Base-by-base conservation (phyloP, 805 yeast species). In the Hanseniaspora singularis region DNA sequence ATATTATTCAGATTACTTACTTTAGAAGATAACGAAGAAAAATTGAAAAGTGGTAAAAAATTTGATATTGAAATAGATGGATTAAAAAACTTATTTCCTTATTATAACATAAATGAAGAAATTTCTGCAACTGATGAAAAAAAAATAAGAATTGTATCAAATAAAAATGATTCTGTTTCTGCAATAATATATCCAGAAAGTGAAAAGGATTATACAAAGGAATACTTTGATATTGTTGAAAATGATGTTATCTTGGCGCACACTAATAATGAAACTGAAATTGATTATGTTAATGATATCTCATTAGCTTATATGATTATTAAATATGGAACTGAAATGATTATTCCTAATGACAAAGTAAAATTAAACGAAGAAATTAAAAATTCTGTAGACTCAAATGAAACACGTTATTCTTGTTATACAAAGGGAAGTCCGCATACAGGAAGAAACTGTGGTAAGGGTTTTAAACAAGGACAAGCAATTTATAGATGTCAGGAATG, bases 401-500 rank as follows among this genome's bases (percentile, higher is more conserved):
- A 22, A 3, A 36, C 22, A 9, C 28, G 20, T 3, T 37, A 44
- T 30, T 23, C 24, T 6, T 23, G 24, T 23, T 44, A 37, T 37
- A 23, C 23, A 8, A n/a, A 14, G 10, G 41, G 37, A 6, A 40
- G 37, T 12, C 27, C 41, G 33, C 84, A 82, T 47, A 57, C 63
- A 2, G 79, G 77, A n/a, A 71, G 79, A 53, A 76, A 77, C 16
- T 83, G 94, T 65, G 81, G 87, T 3, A 67, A 77, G 46, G 68
- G 74, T 30, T 77, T 83, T 53, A 70, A 68, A 33, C 55, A 60
- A 3, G 81, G 81, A 20, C 83, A 79, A 51, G 76, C 80, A 0
- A 79, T 81, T 18, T 83, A 79, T 57, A 66, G 85, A 47, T 83
- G 94, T 57, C 67, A 67, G 28, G 84, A 81, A 49, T 83, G 94